Evolutionary conservation across 768 basidiomycete genomes (phyloP).

Genomic region (Trametes punicea): DNA sequence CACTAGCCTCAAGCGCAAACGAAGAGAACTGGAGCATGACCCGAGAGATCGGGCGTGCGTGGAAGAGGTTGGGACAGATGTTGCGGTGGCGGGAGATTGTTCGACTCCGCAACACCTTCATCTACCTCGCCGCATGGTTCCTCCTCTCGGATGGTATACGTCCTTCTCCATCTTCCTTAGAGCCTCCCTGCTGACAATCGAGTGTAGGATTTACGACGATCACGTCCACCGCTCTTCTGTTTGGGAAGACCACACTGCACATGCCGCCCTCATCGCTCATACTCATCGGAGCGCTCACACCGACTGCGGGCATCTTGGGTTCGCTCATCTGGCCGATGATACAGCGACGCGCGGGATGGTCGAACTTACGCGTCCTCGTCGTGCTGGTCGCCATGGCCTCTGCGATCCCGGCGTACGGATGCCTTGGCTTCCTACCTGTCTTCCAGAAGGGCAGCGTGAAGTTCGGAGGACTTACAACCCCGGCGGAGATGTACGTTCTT

Average conservation of each 20-base stretch:
- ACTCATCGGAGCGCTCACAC: slow-evolving; percentile 75
- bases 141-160: slow-evolving; percentile 82
- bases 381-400: slow-evolving; percentile 64
- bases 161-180: neutral
- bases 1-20: neutral
- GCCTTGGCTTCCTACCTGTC: slow-evolving; percentile 67
- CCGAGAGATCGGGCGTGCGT: slow-evolving; percentile 61
- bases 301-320: slow-evolving; percentile 74
- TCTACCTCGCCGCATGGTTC: slow-evolving; percentile 92
- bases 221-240: slow-evolving; percentile 87
- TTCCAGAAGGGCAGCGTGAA: slow-evolving; percentile 39
- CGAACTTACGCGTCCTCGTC: slow-evolving; percentile 65
- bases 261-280: slow-evolving; percentile 79
- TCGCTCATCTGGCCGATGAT: slow-evolving; percentile 78
- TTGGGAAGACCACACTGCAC: slow-evolving; percentile 83
- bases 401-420: slow-evolving; percentile 75
- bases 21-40: slow-evolving; percentile 41
- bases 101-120: slow-evolving; percentile 78
- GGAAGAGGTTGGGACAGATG: slow-evolving; percentile 75
- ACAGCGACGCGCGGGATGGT: slow-evolving; percentile 61
- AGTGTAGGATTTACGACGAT: slow-evolving; percentile 82
- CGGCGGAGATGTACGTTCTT: slow-evolving; percentile 81
- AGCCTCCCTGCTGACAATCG: neutral
- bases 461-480: slow-evolving; percentile 75
- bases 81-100: slow-evolving; percentile 69